A percentile compares a stretch with the other conserved stretches of the same genome.
These are phyloP conservation scores for Zopfia rhizophila DNA, from an alignment of 2,329 filamentous ascomycete genomes.

Conservation along the genomic window DNA sequence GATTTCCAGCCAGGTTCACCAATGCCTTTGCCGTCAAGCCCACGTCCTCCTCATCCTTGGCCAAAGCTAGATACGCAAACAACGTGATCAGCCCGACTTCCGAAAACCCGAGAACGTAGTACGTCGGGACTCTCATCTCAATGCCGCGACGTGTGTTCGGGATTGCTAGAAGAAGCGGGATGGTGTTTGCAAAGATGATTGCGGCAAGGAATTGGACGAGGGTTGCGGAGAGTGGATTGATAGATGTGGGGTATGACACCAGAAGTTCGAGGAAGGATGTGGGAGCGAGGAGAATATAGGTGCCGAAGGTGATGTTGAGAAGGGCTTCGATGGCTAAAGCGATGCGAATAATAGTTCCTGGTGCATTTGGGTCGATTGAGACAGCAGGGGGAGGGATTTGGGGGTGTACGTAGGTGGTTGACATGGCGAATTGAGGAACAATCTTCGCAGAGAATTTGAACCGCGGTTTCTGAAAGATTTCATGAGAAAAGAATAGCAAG, in stretches of 20 bases:
- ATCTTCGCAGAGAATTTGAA: no score
- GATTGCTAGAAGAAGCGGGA: conserved; percentile 36
- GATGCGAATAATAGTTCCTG: conserved; percentile 30
- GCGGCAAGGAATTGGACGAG: conserved; percentile 34
- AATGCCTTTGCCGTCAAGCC: conserved; percentile 25
- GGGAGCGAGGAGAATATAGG: conserved; percentile 32
- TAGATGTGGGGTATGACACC: conserved; percentile 22
- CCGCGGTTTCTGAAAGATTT: no score
- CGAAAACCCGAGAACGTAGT: conserved; percentile 30
- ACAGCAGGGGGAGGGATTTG: conserved; percentile 1
- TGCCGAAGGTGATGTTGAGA: conserved; percentile 28
- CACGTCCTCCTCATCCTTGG: conserved; percentile 16
- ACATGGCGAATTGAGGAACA: no score
- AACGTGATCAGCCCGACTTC: conserved; percentile 34
- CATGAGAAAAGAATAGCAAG: no score
- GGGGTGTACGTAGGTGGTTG: conserved; percentile 11
- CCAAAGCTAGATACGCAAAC: conserved; percentile 29
- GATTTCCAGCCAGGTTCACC: conserved; percentile 11
- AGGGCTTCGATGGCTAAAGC: conserved; percentile 35
- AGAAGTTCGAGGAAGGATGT: conserved; percentile 28
- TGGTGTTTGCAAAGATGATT: conserved; percentile 30
- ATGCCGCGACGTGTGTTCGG: conserved; percentile 32
- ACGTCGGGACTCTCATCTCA: conserved; percentile 28
- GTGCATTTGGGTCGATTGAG: conserved; percentile 13
- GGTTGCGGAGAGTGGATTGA: conserved; percentile 30